Evolutionary conservation across 2,329 filamentous ascomycete genomes (phyloP), one percentile per base, ranked within the genome.

Genomic region (Sphaceloma murrayae): DNA sequence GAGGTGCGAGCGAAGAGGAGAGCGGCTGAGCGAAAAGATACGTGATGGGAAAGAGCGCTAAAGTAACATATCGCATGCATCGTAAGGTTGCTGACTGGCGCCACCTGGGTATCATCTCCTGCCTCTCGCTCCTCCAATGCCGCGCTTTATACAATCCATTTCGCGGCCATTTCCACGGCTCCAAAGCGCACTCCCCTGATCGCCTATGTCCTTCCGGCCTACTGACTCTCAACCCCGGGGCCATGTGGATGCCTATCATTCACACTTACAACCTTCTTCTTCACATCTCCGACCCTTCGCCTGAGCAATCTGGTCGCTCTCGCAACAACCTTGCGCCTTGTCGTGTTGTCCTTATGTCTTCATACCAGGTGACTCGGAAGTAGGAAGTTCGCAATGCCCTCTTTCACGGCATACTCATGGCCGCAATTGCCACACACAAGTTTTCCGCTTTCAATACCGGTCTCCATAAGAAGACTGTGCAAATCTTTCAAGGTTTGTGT

Each of bases 371-470:
- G 91, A 56, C 83, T 91, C 9, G 91, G 91, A 54, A 98, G 67
- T 59, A 98, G 67, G 58, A 98, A 98, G 64, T 96, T 96, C 48
- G 87, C 86, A 62, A 96, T 94, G 4, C 91, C 91, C 66, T 98
- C 89, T 61, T 91, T 88, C 51, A 98, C 81, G 48, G 79, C 79
- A 64, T 96, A 98, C 68, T 94, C 85, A 61, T 96, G 89, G 36
- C 84, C 85, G 60, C 91, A 98, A 63, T 83, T 84, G 36, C 77
- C 87, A 62, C 91, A 98, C 4, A 88, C 83, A 52, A 98, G 72
- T 65, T 85, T 89, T 2, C 91, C 91, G 65, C 89, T 84, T 27
- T 78, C 74, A 48, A 98, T 84, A 56, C 87, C 82, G 48, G 91
- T 98, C 72, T 96, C 85, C 53, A 95, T 71, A 27, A 96, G 69